Evolutionary conservation across 192 early-diverging fungal species (phyloP).

Genomic region (Lobosporangium transversale): DNA sequence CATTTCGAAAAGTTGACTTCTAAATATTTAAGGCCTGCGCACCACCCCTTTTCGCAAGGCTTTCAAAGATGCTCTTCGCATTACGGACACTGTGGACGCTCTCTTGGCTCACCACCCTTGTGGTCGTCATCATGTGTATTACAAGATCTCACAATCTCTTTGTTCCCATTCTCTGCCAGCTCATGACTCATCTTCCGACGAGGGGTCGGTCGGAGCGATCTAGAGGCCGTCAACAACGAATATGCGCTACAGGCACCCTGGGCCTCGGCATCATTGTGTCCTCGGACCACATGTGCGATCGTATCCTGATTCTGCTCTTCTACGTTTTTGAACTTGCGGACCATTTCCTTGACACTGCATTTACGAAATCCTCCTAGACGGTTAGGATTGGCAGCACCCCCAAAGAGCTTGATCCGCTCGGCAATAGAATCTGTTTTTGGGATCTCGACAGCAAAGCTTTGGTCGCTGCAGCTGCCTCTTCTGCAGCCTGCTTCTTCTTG

Average conservation of each 20-base stretch:
- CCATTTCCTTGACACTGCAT: conserved; percentile 28
- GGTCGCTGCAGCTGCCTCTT: conserved; percentile 9
- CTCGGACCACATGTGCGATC: conserved; percentile 41
- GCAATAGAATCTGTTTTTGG: conserved; percentile 42
- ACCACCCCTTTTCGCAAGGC: conserved; percentile 18
- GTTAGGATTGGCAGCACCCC: conserved; percentile 6
- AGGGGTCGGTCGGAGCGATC: conserved; percentile 14
- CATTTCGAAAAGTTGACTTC: no score
- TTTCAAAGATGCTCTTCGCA: conserved; percentile 48
- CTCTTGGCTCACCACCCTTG: conserved; percentile 27
- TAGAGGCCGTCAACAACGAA: conserved; percentile 36
- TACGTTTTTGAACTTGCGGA: conserved; percentile 30
- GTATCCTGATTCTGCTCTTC: conserved; percentile 30
- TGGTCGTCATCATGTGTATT: conserved; percentile 3
- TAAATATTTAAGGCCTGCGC: not conserved
- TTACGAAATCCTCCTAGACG: not conserved
- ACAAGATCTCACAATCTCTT: conserved; percentile 1
- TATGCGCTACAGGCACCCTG: conserved; percentile 33
- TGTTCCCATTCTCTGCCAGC: conserved; percentile 23
- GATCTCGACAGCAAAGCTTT: conserved; percentile 30
- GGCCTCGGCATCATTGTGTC: conserved; percentile 18
- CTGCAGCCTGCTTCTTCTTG: conserved; percentile 51
- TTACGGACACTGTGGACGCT: conserved; percentile 42
- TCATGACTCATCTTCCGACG: conserved; percentile 48
- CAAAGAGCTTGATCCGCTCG: conserved; percentile 42